Percentiles rank a stretch among this genome's conserved stretches.
Evolutionary conservation across 495 filamentous ascomycete species (phyloP).

Genomic region (Aspergillus affinis): DNA sequence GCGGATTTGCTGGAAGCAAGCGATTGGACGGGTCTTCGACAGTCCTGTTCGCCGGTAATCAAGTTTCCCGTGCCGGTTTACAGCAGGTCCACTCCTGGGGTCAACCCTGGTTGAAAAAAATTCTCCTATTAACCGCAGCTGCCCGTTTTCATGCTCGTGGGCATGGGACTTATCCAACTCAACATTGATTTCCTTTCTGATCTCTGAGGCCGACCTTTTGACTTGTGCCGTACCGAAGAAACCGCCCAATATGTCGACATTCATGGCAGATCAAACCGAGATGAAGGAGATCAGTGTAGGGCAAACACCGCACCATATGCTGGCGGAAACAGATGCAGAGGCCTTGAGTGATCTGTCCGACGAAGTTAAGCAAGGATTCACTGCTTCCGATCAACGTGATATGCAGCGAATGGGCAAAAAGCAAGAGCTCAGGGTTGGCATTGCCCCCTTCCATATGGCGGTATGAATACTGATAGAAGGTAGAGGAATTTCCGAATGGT

Average conservation of each 20-base stretch:
- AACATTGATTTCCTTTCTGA: neutral
- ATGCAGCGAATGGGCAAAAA: conserved; percentile 6
- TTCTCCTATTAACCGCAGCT: neutral
- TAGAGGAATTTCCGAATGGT: conserved; percentile 3
- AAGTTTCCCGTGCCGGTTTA: neutral
- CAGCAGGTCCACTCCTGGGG: neutral
- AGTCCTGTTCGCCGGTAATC: neutral
- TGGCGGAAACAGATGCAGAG: neutral
- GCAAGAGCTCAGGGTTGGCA: conserved; percentile 3
- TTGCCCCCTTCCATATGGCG: neutral
- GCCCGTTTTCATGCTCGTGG: neutral
- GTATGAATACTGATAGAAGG: neutral
- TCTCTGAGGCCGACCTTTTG: neutral
- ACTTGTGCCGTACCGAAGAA: neutral
- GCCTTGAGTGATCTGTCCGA: neutral
- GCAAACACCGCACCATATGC: neutral
- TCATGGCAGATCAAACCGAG: neutral
- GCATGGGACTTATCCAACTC: neutral
- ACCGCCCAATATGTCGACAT: neutral
- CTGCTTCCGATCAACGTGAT: neutral
- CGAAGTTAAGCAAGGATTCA: neutral
- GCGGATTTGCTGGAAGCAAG: neutral
- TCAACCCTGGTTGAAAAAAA: neutral
- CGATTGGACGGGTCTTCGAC: neutral
- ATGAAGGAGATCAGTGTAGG: neutral